Evolutionary conservation across 345 rosid species (phyloP).

Genomic region (Syzygium aromaticum): DNA sequence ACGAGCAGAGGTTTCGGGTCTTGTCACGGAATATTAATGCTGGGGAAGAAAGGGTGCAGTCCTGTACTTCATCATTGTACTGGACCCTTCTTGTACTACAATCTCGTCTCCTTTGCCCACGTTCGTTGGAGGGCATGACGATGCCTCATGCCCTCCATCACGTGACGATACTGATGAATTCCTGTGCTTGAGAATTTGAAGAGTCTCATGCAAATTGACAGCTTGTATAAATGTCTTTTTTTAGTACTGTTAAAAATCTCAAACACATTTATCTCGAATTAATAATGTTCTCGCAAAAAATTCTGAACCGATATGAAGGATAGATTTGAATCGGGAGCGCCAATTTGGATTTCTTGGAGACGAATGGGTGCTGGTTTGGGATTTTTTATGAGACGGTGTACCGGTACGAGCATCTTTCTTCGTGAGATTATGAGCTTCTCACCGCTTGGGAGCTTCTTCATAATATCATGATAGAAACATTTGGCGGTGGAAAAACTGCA

Average conservation of each 20-base stretch:
- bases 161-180: background rate
- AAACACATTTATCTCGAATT: rapidly evolving
- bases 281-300: rapidly evolving
- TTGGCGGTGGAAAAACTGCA: background rate
- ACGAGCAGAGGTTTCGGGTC: background rate
- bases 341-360: background rate
- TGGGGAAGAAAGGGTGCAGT: background rate
- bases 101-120: background rate
- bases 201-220: background rate
- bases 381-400: background rate
- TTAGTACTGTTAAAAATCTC: too few species aligned
- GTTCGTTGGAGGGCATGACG: background rate
- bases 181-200: background rate
- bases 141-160: background rate
- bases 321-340: rapidly evolving
- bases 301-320: rapidly evolving
- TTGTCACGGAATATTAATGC: background rate
- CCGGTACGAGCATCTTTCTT: background rate
- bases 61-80: background rate
- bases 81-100: background rate
- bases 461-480: background rate
- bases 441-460: background rate
- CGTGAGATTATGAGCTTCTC: background rate
- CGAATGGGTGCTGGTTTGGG: background rate
- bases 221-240: background rate